Evolutionary conservation across 768 basidiomycete genomes (phyloP), one percentile per base, ranked within the genome.

Genomic region (Aureoboletus auriporus): DNA sequence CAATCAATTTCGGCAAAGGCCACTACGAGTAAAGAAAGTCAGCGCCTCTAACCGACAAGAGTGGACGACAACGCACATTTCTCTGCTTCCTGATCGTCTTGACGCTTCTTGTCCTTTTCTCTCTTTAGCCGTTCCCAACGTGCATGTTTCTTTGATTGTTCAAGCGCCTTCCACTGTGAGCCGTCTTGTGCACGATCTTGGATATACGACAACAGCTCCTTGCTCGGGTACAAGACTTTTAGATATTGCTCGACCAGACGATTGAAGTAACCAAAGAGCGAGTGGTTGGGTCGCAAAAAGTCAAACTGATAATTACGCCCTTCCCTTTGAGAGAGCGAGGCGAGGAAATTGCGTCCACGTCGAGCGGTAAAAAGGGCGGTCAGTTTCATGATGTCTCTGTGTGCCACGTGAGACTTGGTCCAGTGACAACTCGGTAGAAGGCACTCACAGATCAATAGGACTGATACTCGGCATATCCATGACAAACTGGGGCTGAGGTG

Each of bases 1-100:
- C 96, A 99, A 64, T 99, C 96, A 58, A 99, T 97, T 64, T 94
- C 91, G 38, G 93, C 91, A 62, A 96, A 94, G 5, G 94, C 95
- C 68, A 83, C 89, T 87, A 51, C 6, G 44, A 49, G 35, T n/a
- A 43, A 37, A 45, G 17, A 27, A 20, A 28, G 54, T 57, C 46
- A 52, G 48, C 28, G 16, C 38, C 12, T 20, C 16, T 3, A 12
- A 47, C 7, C 13, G n/a, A 16, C 6, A 39, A 9, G 14, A 38
- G 12, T 5, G 11, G 3, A 13, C 6, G 10, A 26, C 30, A n/a
- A 78, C 89, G 59, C 63, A 83, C 91, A 77, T 71, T 84, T 77
- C 62, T 96, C 93, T 47, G 93, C 93, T 58, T 95, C 95, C 59
- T 89, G 83, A 56, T 98, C 91, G 60, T 96, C 93, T 55, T 89